Evolutionary conservation across 169 alveolate species (phyloP), one percentile per base, ranked within the genome.

Genomic region (Plasmodium sp.): DNA sequence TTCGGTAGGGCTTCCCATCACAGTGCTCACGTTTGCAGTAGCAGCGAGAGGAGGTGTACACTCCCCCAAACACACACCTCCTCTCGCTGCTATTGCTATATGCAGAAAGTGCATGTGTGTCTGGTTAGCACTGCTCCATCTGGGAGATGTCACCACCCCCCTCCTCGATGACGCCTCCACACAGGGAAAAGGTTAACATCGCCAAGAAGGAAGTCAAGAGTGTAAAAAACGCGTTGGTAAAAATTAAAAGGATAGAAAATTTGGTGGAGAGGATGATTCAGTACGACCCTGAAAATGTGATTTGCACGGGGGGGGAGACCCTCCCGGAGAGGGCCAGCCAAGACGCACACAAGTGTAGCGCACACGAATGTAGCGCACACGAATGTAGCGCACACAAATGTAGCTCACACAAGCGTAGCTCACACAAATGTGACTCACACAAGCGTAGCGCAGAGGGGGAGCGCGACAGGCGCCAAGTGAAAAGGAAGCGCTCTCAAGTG

Each of bases 121-220:
- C 43, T 54, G 4, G n/a, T 18, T 18, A n/a, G 22, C 39, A 45
- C 31, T 27, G 54, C 39, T 67, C 39, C 9, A 2, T 22, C 5
- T 18, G 41, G 39, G 39, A 67, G 2, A 18, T 36, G 0, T 10
- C 34, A 12, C 27, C 27, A 18, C 22, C 9, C 5, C 27, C 62
- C 62, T 51, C 22, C 62, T 81, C 18, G 41, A 18, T 48, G 51
- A 7, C 56, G 51, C 75, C 14, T 7, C 18, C 43, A 12, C 31
- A 16, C 79, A 74, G 85, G 4, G 93, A 86, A 86, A 86, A 71
- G 54, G 81, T 86, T 48, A 86, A 75, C 72, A 36, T 56, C 18
- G 93, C 93, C 18, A 86, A 86, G 79, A 86, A 86, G 9, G 93
- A 86, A 77, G 85, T 79, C 6, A 86, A 41, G 67, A 86, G 81